Percentiles rank a stretch among this genome's conserved stretches.
Evolutionary conservation across 2,329 filamentous ascomycete genomes (phyloP).

Genomic region (Dryadomyces quercus-mongolicae): DNA sequence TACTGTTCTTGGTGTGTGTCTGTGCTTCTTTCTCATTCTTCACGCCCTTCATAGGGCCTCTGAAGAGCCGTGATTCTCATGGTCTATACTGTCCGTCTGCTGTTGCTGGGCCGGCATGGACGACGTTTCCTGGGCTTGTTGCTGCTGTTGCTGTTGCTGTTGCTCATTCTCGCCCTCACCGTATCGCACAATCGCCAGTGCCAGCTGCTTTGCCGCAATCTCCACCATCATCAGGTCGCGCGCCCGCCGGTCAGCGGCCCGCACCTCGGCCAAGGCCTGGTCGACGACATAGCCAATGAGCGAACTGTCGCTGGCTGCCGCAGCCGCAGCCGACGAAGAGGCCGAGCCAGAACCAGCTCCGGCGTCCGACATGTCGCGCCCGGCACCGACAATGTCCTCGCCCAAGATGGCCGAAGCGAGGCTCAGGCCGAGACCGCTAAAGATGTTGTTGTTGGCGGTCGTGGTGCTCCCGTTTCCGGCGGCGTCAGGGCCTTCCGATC

Average conservation of each 20-base stretch:
- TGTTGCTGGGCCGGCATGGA: background rate
- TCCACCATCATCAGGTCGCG: conserved; percentile 40
- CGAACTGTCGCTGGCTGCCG: conserved; percentile 1
- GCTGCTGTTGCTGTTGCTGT: background rate
- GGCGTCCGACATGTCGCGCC: background rate
- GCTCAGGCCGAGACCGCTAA: conserved; percentile 2
- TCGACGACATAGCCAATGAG: conserved; percentile 17
- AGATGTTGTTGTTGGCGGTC: background rate
- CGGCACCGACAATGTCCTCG: background rate
- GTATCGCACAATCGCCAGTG: conserved; percentile 38
- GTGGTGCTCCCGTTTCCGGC: background rate
- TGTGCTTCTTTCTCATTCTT: no score
- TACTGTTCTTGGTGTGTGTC: no score
- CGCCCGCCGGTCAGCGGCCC: conserved; percentile 28
- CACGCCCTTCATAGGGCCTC: no score
- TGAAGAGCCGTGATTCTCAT: no score
- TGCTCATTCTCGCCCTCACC: conserved; percentile 20
- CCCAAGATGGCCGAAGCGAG: conserved; percentile 6
- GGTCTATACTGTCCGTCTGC: background rate
- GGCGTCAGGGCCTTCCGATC: background rate
- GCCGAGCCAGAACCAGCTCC: background rate
- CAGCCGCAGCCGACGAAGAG: background rate
- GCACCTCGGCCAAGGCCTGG: conserved; percentile 33
- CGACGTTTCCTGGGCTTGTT: background rate
- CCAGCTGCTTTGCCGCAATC: conserved; percentile 40